A percentile compares a stretch with the other conserved stretches of the same genome.
Conservation (phyloP, 2,329 filamentous ascomycete species). For the Gremmenia infestans region DNA sequence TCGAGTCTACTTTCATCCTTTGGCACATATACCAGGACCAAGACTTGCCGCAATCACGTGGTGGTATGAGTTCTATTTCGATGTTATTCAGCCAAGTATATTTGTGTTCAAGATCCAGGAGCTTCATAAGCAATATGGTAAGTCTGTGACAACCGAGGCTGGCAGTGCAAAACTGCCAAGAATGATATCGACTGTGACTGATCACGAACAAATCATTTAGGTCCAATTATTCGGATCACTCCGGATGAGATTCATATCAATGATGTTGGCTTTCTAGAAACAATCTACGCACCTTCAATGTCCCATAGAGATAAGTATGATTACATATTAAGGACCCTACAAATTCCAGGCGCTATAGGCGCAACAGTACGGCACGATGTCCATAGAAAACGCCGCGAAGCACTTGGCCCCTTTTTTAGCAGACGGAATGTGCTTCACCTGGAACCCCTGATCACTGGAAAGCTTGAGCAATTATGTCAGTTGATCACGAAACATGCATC, state of each 20-base stretch:
- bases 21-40: slow-evolving; percentile 31
- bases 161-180: background rate
- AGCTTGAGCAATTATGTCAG: slow-evolving; percentile 9
- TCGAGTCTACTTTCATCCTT: slow-evolving; percentile 31
- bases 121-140: slow-evolving; percentile 21
- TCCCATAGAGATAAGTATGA: slow-evolving; percentile 13
- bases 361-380: slow-evolving; percentile 6
- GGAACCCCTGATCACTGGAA: slow-evolving; percentile 10
- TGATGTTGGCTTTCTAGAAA: slow-evolving; percentile 29
- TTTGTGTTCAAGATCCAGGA: slow-evolving; percentile 16
- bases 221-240: slow-evolving; percentile 33
- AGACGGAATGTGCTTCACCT: slow-evolving; percentile 7
- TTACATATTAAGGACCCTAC: slow-evolving; percentile 3
- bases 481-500: slow-evolving; percentile 5
- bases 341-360: slow-evolving; percentile 8
- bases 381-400: slow-evolving; percentile 9
- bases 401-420: slow-evolving; percentile 11
- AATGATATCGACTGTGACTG: background rate
- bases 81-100: slow-evolving; percentile 19
- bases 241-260: slow-evolving; percentile 26
- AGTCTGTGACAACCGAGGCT: background rate
- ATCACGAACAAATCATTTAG: slow-evolving; percentile 7
- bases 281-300: slow-evolving; percentile 23
- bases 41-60: slow-evolving; percentile 27
- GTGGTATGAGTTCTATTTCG: slow-evolving; percentile 28